These are phyloP conservation scores for Barnettozyma siamensis DNA, from an alignment of 805 yeast species.

Conservation along the genomic window DNA sequence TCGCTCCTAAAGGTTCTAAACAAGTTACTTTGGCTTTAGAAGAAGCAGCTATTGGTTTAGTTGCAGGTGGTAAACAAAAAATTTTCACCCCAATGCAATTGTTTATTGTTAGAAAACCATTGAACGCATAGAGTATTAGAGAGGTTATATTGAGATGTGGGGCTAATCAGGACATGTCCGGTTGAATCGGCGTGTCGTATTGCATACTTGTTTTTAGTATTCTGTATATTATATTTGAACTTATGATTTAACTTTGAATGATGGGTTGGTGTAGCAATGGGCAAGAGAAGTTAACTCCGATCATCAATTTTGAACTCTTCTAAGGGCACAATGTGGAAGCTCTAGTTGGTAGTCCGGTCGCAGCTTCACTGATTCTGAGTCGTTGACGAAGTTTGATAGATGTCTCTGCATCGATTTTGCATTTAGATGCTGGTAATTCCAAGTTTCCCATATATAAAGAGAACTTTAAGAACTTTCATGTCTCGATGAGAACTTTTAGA, in stretches of 20 bases:
- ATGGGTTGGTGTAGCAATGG: background rate
- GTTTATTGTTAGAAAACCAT: constrained; percentile 82
- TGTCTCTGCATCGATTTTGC: too few relatives aligned
- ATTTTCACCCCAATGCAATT: constrained; percentile 98
- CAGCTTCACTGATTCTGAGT: too few relatives aligned
- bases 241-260: background rate
- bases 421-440: too few relatives aligned
- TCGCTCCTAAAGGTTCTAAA: constrained; percentile 90
- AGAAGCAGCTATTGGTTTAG: constrained; percentile 94
- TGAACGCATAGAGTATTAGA: constrained; percentile 16
- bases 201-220: background rate
- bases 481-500: too few relatives aligned
- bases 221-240: background rate
- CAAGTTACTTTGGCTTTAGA: constrained; percentile 91
- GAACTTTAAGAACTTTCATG: too few relatives aligned
- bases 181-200: background rate
- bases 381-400: too few relatives aligned
- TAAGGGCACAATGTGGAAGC: too few relatives aligned
- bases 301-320: too few relatives aligned
- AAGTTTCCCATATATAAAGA: too few relatives aligned
- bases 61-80: constrained; percentile 84
- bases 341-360: too few relatives aligned
- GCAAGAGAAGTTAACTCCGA: too few relatives aligned
- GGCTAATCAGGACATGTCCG: background rate
- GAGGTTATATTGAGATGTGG: too few relatives aligned